A percentile compares a stretch with the other conserved stretches of the same genome.
Evolutionary conservation across 2,329 filamentous ascomycete genomes (phyloP).

Genomic region (Pestalotiopsis sp.): DNA sequence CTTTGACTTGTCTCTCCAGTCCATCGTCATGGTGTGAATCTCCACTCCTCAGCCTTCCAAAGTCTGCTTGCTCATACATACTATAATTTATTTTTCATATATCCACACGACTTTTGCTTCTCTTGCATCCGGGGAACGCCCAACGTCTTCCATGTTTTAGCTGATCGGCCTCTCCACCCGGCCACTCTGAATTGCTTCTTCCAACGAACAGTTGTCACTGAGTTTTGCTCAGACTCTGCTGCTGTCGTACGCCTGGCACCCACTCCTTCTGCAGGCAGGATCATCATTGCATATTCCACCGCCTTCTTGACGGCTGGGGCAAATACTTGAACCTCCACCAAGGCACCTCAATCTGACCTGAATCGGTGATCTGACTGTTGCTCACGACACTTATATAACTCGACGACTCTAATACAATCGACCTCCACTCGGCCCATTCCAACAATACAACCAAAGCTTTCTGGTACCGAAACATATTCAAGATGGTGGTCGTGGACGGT

Average conservation of each 20-base stretch:
- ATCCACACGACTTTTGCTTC: not conserved
- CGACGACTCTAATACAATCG: not conserved
- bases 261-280: not conserved
- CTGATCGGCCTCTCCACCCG: not conserved
- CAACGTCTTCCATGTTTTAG: not conserved
- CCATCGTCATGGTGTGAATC: not conserved
- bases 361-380: not conserved
- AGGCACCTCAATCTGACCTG: not conserved
- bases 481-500: constrained; percentile 39
- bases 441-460: not conserved
- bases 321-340: not conserved
- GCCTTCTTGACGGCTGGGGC: not conserved
- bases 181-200: not conserved
- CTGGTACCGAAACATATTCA: constrained; percentile 9
- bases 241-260: not conserved
- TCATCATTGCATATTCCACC: not conserved
- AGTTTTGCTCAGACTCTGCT: not conserved
- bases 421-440: not conserved
- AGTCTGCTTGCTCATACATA: too few relatives aligned
- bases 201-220: not conserved
- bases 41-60: too few relatives aligned
- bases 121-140: not conserved
- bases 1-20: not conserved
- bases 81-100: too few relatives aligned
- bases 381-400: not conserved